Base-by-base conservation (phyloP, 177 flowering plant species). In the Telopea speciosissima region DNA sequence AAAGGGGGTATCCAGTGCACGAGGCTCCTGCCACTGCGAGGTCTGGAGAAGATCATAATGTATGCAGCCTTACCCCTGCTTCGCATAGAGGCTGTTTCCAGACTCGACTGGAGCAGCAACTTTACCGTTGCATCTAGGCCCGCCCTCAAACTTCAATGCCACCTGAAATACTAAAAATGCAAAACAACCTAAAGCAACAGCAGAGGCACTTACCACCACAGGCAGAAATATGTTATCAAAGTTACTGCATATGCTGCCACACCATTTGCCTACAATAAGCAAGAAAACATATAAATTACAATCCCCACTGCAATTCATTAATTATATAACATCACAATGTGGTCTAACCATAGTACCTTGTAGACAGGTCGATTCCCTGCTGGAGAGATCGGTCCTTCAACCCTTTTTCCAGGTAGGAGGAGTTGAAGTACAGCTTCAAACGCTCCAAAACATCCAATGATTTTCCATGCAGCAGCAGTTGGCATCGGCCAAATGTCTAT, bases 371-470 rank as follows among this genome's bases (percentile, higher is more conserved):
- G 84, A 74, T 96, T 84, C 58, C 98, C 98, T 11, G 87, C 42
- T 9, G 97, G 98, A 74, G 98, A 90, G 56, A 93, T 75, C 0
- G 99, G 99, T 49, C 99, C 99, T 80, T 89, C 90, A 64, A 92
- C 93, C 69, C 85, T 83, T 81, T 93, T 90, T 0, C 99, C 99
- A 40, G 99, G 99, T 26, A 95, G 82, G 74, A 80, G 73, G 67
- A 95, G 86, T 80, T 91, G 96, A 75, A 96, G 97, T 9, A 83
- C 80, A 78, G 98, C 98, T 78, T 96, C 99, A 88, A 96, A 96
- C 28, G 84, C 93, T 59, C 76, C 98, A 81, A 84, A 96, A 79
- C 75, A 74, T 68, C 82, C 89, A 70, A 96, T 93, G 7, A 96
- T 85, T 78, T 90, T 91, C 87, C 92, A 90, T 16, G 99, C 97